Evolutionary conservation across 441 rosid species (phyloP).

Genomic region (Caryocar brasiliense): DNA sequence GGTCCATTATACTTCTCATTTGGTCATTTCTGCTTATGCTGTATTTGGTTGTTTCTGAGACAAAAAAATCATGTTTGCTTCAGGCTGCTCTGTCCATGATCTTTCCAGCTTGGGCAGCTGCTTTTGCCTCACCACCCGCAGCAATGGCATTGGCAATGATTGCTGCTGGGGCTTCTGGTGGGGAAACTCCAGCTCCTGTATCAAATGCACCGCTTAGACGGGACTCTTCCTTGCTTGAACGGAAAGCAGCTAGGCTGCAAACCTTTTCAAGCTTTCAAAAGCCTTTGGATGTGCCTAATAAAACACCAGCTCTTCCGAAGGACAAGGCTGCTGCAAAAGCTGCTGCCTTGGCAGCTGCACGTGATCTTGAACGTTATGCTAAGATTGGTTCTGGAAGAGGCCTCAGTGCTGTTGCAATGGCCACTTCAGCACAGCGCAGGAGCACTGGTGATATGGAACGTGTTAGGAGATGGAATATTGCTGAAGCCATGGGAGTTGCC

Average conservation of each 20-base stretch:
- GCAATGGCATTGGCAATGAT: constrained; percentile 99
- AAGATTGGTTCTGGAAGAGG: constrained; percentile 99
- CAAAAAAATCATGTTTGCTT: constrained; percentile 5
- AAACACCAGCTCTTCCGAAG: constrained; percentile 59
- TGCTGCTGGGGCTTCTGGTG: constrained; percentile 99
- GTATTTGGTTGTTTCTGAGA: neutral
- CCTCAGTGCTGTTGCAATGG: constrained; percentile 99
- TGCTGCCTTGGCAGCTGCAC: constrained; percentile 97
- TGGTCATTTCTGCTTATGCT: neutral
- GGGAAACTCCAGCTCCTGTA: constrained; percentile 67
- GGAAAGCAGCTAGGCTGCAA: constrained; percentile 62
- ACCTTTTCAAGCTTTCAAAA: constrained; percentile 94
- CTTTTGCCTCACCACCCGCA: constrained; percentile 99
- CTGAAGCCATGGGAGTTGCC: constrained; percentile 97
- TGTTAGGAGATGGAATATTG: constrained; percentile 78
- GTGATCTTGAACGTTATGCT: constrained; percentile 96
- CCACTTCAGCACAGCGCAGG: constrained; percentile 96
- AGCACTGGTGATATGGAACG: constrained; percentile 87
- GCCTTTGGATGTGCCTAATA: constrained; percentile 55
- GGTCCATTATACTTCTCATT: too few species aligned
- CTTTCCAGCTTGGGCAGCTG: constrained; percentile 97
- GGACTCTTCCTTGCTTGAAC: constrained; percentile 78
- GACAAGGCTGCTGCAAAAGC: constrained; percentile 99
- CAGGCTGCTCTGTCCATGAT: constrained; percentile 96
- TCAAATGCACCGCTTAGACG: constrained; percentile 57